Percentiles rank a stretch among this genome's conserved stretches.
Conservation (phyloP, 1,284 basidiomycete species). For the Trametes pubescens region DNA sequence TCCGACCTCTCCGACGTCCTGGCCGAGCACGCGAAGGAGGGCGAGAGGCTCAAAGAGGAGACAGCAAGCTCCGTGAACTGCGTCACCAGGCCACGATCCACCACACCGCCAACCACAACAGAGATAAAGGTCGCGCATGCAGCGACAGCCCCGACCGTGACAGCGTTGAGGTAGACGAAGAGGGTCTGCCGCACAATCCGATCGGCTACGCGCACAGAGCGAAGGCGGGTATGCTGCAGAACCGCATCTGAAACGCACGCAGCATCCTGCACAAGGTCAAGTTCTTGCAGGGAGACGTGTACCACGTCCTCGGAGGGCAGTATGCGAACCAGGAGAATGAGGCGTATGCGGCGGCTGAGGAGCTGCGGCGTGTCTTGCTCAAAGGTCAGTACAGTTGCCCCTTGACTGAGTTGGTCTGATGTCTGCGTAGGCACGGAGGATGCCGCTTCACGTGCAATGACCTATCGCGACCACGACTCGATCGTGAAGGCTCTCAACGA, state of each 20-base stretch:
- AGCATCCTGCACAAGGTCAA: constrained; percentile 71
- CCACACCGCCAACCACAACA: constrained; percentile 39
- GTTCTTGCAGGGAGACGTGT: constrained; percentile 77
- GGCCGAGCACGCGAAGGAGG: constrained; percentile 58
- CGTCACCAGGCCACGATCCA: constrained; percentile 14
- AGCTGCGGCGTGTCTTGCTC: constrained; percentile 64
- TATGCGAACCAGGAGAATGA: constrained; percentile 58
- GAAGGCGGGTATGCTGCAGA: constrained; percentile 58
- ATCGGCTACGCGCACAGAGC: constrained; percentile 62
- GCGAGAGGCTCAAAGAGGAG: constrained; percentile 55
- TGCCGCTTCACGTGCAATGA: constrained; percentile 65
- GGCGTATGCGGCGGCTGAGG: constrained; percentile 71
- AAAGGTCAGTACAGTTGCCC: constrained; percentile 54
- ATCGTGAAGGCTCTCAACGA: constrained; percentile 54
- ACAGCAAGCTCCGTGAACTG: constrained; percentile 34
- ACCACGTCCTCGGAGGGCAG: constrained; percentile 65
- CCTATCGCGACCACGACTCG: constrained; percentile 53
- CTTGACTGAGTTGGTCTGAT: not conserved
- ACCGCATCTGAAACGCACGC: constrained; percentile 66
- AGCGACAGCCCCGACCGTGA: constrained; percentile 41
- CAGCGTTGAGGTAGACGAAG: constrained; percentile 49
- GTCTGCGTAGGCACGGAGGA: constrained; percentile 62
- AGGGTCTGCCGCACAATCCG: constrained; percentile 58
- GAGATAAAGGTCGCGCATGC: constrained; percentile 49
- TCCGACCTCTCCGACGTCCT: constrained; percentile 60